These are phyloP conservation scores for Myriosclerotinia duriaeana DNA, from an alignment of 2,329 filamentous ascomycete species.

Conservation along the genomic window DNA sequence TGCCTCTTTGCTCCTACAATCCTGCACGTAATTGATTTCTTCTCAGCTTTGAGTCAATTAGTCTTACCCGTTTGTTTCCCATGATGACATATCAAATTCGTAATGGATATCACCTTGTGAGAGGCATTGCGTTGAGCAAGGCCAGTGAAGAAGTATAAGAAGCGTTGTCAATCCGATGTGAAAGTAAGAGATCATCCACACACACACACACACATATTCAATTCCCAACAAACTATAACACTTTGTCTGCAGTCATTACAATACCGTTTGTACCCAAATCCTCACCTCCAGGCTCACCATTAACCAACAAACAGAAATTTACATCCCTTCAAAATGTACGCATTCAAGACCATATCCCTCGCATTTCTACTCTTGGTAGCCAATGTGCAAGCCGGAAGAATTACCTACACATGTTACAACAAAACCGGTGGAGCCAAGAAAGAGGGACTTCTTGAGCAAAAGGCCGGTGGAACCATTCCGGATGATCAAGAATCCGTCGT, in stretches of 20 bases:
- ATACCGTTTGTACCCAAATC: not conserved
- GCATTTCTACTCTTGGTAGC: not conserved
- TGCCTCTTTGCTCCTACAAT: not conserved
- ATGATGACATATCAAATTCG: not conserved
- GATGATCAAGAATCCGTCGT: not conserved
- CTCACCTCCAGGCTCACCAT: not conserved
- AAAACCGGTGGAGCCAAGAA: not conserved
- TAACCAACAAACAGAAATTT: not conserved
- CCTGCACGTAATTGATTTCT: not conserved
- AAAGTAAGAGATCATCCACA: not conserved
- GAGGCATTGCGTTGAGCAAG: not conserved
- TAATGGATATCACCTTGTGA: not conserved
- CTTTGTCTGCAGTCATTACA: not conserved
- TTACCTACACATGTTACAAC: not conserved
- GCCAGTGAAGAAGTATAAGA: not conserved
- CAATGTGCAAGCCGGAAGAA: not conserved
- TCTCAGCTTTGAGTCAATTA: not conserved
- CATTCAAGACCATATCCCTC: conserved; percentile 2
- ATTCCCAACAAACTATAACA: not conserved
- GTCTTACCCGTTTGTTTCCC: not conserved
- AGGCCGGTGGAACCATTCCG: not conserved
- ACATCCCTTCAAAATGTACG: not conserved
- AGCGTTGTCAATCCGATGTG: not conserved
- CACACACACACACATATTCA: not conserved
- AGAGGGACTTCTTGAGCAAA: not conserved